Evolutionary conservation across 2,329 filamentous ascomycete genomes (phyloP), one percentile per base, ranked within the genome.

Genomic region (Alternaria ethzedia): DNA sequence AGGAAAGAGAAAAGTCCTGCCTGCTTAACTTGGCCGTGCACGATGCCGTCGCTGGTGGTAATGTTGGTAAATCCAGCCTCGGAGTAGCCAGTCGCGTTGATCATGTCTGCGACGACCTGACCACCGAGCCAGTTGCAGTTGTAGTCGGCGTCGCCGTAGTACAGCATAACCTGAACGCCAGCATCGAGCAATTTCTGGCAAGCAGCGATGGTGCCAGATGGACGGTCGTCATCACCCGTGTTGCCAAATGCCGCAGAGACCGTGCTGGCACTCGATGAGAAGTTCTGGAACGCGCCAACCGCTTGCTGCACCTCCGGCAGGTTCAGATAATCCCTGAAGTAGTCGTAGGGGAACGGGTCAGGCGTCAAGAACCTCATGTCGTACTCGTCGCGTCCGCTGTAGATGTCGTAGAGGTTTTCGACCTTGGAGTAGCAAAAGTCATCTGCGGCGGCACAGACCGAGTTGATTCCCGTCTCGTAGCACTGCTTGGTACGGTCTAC

Each of bases 261-360:
- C 0, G 82, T 78, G 61, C 73, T 82, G 62, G 81, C 84, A 32
- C 75, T 78, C 5, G 77, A 75, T 4, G 85, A 85, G 78, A 85
- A 91, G 74, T 90, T 91, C 59, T 84, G 83, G 68, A 79, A 86
- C 0, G 86, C 88, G 10, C 88, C 88, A 59, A 90, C 85, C 0
- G 87, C 87, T n/a, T 79, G 71, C 67, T 87, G 86, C 1, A 89
- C 83, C 11, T 79, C 73, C 0, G 83, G 79, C 2, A 81, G 82
- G 75, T 90, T 90, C 30, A 90, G 82, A 71, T 89, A 90, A n/a
- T 83, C 79, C 12, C 79, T 75, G 67, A 85, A 89, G 75, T 85
- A 87, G 0, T 71, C 70, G 66, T 86, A 85, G 1, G 88, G 88
- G 72, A 89, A 89, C 0, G 86, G 86, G 71, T 89, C 86, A 0